A percentile compares a stretch with the other conserved stretches of the same genome.
phyloP scores from a whole-genome alignment of 306 rosid genomes.

The Dryas octopetala region DNA sequence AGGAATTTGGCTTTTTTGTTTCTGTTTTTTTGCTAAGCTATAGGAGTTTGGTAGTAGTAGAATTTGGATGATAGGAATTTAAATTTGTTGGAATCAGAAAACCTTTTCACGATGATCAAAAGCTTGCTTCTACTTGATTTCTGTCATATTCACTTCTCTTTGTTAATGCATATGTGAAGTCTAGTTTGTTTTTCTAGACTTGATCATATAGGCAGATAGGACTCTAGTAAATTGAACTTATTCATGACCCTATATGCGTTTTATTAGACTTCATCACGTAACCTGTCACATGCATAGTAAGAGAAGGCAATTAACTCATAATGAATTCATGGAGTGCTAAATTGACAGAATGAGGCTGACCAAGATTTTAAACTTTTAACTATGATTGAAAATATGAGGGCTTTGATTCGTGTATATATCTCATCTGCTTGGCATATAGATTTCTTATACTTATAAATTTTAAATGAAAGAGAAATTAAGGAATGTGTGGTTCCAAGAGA shows the following conservation, averaged over 20 bases:
- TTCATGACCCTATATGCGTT: neutral
- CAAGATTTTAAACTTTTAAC: neutral
- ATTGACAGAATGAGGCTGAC: neutral
- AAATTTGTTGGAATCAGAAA: neutral
- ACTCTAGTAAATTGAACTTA: neutral
- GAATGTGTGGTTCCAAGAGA: neutral
- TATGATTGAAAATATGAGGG: neutral
- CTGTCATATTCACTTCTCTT: neutral
- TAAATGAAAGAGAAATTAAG: neutral
- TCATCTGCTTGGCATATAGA: neutral
- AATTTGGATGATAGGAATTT: constrained; percentile 7
- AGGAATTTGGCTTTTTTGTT: neutral
- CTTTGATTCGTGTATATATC: neutral
- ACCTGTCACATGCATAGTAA: neutral
- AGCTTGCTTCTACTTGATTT: neutral
- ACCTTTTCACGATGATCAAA: neutral
- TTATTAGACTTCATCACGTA: neutral
- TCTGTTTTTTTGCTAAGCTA: neutral
- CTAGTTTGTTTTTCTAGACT: neutral
- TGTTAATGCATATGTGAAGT: neutral
- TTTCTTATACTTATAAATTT: neutral
- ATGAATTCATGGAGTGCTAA: neutral
- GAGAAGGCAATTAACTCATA: neutral
- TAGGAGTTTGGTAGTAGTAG: neutral
- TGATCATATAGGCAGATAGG: neutral